Conservation (phyloP, 2,329 filamentous ascomycete genomes). For the Aspergillus uvarum region DNA sequence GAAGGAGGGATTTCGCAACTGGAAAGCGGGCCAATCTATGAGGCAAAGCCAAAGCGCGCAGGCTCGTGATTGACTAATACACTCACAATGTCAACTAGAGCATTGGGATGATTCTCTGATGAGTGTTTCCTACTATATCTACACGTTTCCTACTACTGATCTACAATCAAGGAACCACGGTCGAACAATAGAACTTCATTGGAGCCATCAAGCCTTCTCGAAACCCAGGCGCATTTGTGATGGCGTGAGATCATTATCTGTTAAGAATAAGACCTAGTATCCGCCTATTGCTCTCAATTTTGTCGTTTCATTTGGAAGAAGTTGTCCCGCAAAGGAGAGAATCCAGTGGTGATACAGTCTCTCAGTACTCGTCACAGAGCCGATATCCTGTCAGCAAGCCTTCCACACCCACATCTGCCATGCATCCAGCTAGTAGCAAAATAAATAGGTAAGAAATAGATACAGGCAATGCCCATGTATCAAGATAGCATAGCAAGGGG, state of each 20-base stretch:
- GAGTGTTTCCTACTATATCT: not conserved
- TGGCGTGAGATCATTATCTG: not conserved
- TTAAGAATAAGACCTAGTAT: not conserved
- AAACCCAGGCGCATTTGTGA: not conserved
- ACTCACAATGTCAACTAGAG: no score
- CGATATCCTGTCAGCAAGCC: not conserved
- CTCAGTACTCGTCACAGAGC: not conserved
- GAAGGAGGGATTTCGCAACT: not conserved
- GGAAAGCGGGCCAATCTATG: not conserved
- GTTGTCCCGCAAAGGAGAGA: not conserved
- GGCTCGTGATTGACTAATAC: no score
- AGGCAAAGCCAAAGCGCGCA: no score
- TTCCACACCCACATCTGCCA: not conserved
- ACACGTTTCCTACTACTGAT: not conserved
- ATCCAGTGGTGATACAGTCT: slow-evolving; percentile 1
- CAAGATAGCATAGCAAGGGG: not conserved
- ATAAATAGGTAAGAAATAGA: not conserved
- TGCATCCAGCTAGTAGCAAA: not conserved
- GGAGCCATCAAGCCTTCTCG: slow-evolving; percentile 19
- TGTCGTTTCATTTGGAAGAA: not conserved
- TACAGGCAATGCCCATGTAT: slow-evolving; percentile 2
- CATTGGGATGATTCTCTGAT: not conserved
- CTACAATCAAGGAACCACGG: not conserved
- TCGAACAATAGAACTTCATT: slow-evolving; percentile 20
- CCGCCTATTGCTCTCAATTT: slow-evolving; percentile 2